A percentile compares a stretch with the other conserved stretches of the same genome.
Evolutionary conservation across 2,329 filamentous ascomycete species (phyloP).

Genomic region (Dothistroma septosporum): DNA sequence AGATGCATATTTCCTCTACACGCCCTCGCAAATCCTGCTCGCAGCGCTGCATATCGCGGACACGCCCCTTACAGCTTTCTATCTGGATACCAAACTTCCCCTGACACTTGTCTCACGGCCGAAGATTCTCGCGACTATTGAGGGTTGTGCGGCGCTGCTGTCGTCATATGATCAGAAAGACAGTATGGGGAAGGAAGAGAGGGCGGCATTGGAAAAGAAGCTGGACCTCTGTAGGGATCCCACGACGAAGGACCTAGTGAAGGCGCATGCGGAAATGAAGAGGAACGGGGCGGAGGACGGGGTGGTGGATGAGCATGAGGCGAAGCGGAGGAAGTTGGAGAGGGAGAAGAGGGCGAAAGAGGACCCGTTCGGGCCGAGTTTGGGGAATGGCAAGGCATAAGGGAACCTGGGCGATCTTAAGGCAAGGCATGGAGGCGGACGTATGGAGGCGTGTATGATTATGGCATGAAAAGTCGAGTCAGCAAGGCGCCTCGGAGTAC

Average conservation of each 20-base stretch:
- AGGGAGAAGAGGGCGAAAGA: conserved; percentile 38
- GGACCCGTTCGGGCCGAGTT: conserved; percentile 43
- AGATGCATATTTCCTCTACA: conserved; percentile 95
- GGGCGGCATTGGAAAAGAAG: conserved; percentile 55
- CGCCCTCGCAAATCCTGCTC: conserved; percentile 89
- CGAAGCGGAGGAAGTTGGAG: conserved; percentile 44
- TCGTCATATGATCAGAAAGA: conserved; percentile 22
- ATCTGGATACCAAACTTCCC: conserved; percentile 44
- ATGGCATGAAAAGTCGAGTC: too few relatives aligned
- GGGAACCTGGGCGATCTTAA: too few relatives aligned
- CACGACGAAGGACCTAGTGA: conserved; percentile 67
- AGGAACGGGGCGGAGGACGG: conserved; percentile 38
- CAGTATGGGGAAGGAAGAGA: conserved; percentile 32
- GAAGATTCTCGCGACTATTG: conserved; percentile 39
- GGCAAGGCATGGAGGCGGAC: too few relatives aligned
- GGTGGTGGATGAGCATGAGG: conserved; percentile 40
- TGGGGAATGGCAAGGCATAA: conserved; percentile 11
- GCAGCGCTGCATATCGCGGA: conserved; percentile 75
- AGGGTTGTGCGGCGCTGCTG: conserved; percentile 41
- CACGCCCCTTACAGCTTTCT: conserved; percentile 52
- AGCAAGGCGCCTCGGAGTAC: too few relatives aligned
- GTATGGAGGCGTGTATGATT: too few relatives aligned
- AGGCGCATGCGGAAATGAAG: conserved; percentile 60
- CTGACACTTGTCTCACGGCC: conserved; percentile 16
- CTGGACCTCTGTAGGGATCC: conserved; percentile 71